A percentile compares a stretch with the other conserved stretches of the same genome.
phyloP scores from a whole-genome alignment of 108 stramenopile species.

The Discostella stelligeroides region DNA sequence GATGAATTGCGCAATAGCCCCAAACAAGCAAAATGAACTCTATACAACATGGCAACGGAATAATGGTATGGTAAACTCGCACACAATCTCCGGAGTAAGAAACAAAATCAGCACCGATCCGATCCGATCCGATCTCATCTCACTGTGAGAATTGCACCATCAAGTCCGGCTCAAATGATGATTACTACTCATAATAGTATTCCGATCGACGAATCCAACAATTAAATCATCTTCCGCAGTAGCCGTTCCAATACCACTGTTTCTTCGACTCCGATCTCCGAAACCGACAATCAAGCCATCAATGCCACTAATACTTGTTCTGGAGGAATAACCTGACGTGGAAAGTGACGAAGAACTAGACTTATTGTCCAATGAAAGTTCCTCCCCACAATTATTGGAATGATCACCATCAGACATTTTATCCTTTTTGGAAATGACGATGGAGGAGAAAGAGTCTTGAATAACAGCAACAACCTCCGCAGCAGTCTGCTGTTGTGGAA shows the following conservation, averaged over 20 bases:
- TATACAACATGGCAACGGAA: no score
- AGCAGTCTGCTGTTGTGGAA: no score
- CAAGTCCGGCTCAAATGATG: no score
- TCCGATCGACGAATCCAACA: constrained; percentile 13
- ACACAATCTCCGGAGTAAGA: no score
- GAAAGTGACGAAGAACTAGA: background rate
- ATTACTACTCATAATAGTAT: background rate
- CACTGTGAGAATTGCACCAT: no score
- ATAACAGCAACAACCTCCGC: no score
- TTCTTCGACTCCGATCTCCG: background rate
- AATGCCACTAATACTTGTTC: background rate
- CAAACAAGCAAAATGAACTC: no score
- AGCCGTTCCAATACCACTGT: background rate
- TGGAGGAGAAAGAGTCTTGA: no score
- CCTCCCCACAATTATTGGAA: background rate
- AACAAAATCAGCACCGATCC: background rate
- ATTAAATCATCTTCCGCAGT: background rate
- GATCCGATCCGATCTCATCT: background rate
- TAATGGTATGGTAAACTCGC: no score
- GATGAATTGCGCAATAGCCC: no score
- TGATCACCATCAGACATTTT: no score
- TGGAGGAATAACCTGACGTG: background rate
- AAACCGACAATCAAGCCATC: constrained; percentile 13
- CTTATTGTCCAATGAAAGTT: background rate
- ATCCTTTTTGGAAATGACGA: no score